A percentile compares a stretch with the other conserved stretches of the same genome.
Conservation (phyloP, 179 eudicot species). For the Actinidia arguta region DNA sequence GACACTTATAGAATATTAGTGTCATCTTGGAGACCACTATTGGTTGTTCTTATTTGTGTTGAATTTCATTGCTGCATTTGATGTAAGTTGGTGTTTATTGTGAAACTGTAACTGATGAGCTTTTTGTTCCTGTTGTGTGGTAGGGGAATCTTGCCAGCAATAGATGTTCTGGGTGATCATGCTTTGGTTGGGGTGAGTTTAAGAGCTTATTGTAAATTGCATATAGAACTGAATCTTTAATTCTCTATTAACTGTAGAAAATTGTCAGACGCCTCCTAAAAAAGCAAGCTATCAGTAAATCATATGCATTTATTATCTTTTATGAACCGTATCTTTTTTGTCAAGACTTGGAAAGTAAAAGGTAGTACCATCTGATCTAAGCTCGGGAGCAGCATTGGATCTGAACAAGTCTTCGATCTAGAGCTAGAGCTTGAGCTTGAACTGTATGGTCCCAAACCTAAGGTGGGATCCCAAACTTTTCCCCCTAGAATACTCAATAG, state of each 20-base stretch:
- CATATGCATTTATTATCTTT: too few relatives aligned
- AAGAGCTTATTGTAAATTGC: neutral
- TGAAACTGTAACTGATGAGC: constrained; percentile 13
- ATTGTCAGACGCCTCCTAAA: too few relatives aligned
- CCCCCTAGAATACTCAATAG: too few relatives aligned
- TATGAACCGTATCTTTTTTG: too few relatives aligned
- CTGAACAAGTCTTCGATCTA: too few relatives aligned
- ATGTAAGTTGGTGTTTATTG: neutral
- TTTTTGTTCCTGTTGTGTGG: constrained; percentile 23
- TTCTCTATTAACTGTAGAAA: constrained; percentile 14
- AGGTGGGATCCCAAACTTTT: too few relatives aligned
- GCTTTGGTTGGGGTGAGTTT: constrained; percentile 77
- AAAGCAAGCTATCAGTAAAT: too few relatives aligned
- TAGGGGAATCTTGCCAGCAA: constrained; percentile 89
- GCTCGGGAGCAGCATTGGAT: too few relatives aligned
- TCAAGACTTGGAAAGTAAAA: too few relatives aligned
- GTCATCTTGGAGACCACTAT: neutral
- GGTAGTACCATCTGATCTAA: too few relatives aligned
- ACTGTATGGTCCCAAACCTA: too few relatives aligned
- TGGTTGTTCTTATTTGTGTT: neutral
- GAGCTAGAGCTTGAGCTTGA: too few relatives aligned
- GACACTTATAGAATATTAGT: neutral
- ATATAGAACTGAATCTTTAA: neutral
- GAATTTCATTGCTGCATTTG: neutral
- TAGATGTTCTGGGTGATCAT: constrained; percentile 55